These are phyloP conservation scores for Alloascoidea hylecoeti DNA, from an alignment of 805 yeast genomes.

Conservation along the genomic window DNA sequence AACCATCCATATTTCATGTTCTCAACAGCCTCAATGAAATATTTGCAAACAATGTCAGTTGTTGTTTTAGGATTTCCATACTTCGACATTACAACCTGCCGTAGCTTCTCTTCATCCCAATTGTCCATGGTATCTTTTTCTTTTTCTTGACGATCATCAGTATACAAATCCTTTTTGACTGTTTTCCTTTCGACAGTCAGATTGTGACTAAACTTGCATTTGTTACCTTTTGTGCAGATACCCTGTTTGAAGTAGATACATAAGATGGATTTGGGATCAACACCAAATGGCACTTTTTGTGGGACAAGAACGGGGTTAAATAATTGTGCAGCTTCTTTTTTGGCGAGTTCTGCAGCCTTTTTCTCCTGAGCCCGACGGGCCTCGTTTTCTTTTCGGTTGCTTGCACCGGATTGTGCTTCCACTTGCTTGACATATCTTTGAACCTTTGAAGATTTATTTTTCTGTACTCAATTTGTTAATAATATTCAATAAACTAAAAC, in stretches of 20 bases:
- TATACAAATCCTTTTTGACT: constrained; percentile 81
- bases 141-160: constrained; percentile 66
- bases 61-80: constrained; percentile 92
- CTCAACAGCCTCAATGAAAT: constrained; percentile 92
- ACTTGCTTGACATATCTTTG: constrained; percentile 61
- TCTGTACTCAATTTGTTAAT: constrained; percentile 16
- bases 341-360: constrained; percentile 84
- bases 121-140: constrained; percentile 83
- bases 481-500: neutral
- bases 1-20: constrained; percentile 98
- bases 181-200: constrained; percentile 74
- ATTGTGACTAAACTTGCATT: constrained; percentile 92
- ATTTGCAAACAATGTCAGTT: constrained; percentile 89
- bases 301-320: constrained; percentile 49
- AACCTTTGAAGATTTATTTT: constrained; percentile 86
- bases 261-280: constrained; percentile 87
- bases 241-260: constrained; percentile 87
- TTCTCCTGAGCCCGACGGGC: constrained; percentile 61
- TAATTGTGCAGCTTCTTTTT: constrained; percentile 71
- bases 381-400: constrained; percentile 66
- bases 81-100: constrained; percentile 75
- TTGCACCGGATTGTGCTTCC: constrained; percentile 34
- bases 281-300: constrained; percentile 92
- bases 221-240: constrained; percentile 63
- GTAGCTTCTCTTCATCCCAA: constrained; percentile 95